A percentile compares a stretch with the other conserved stretches of the same genome.
phyloP scores from a whole-genome alignment of 2,329 filamentous ascomycete genomes.

The Paradendryphiella salina region DNA sequence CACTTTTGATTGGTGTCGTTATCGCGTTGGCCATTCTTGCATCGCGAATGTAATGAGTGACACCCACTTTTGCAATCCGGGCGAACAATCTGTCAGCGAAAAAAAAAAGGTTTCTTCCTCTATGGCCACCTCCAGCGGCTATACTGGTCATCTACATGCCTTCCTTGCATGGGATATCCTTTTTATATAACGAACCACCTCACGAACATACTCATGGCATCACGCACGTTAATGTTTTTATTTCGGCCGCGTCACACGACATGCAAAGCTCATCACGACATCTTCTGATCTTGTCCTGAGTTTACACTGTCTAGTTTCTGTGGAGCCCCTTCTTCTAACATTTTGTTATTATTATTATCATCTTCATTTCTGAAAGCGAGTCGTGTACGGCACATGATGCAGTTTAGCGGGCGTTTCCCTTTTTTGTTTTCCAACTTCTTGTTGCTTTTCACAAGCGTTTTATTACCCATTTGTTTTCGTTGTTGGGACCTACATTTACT shows the following conservation, averaged over 20 bases:
- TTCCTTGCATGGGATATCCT: conserved; percentile 14
- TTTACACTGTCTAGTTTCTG: conserved; percentile 19
- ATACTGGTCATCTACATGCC: conserved; percentile 3
- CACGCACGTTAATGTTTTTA: conserved; percentile 40
- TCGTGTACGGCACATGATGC: conserved; percentile 27
- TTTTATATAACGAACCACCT: conserved; percentile 29
- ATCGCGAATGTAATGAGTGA: conserved; percentile 37
- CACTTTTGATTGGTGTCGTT: conserved; percentile 59
- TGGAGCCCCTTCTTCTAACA: conserved; percentile 30
- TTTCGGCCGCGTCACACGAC: conserved; percentile 23
- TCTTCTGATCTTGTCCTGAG: conserved; percentile 23
- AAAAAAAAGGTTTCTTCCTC: conserved; percentile 6
- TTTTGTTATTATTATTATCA: conserved; percentile 23
- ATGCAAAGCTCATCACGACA: conserved; percentile 24
- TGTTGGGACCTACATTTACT: too few species aligned
- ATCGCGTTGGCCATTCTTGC: conserved; percentile 46
- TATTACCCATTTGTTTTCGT: conserved; percentile 19
- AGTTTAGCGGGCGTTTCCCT: conserved; percentile 42
- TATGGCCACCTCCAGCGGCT: background rate
- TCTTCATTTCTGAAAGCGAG: conserved; percentile 13
- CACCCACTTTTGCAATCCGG: conserved; percentile 6
- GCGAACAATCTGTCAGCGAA: conserved; percentile 2
- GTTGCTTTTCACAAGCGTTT: conserved; percentile 2
- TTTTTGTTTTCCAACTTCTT: conserved; percentile 8
- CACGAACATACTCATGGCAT: conserved; percentile 30